phyloP scores from a whole-genome alignment of 2,329 filamentous ascomycete species.

The Tolypocladium pustulatum region DNA sequence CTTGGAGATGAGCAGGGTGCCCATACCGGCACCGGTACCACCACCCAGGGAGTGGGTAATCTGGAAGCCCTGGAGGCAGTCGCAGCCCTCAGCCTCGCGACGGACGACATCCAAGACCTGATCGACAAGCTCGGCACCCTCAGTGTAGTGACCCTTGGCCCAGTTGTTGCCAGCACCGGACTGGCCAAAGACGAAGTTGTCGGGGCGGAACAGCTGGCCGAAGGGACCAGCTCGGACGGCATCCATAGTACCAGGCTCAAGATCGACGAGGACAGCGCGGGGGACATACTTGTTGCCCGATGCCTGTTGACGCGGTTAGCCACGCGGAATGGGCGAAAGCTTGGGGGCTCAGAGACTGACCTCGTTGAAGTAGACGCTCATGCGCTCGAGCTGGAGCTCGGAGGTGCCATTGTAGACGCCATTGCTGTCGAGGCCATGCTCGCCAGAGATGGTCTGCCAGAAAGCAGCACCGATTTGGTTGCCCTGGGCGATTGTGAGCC shows the following conservation, averaged over 20 bases:
- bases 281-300: slow-evolving; percentile 99
- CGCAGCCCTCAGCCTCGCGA: slow-evolving; percentile 96
- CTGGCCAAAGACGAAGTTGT: slow-evolving; percentile 99
- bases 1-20: slow-evolving; percentile 98
- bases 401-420: slow-evolving; percentile 98
- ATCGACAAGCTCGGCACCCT: slow-evolving; percentile 98
- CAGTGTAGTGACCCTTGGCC: slow-evolving; percentile 99
- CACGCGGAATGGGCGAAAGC: not conserved
- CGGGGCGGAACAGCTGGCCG: slow-evolving; percentile 97
- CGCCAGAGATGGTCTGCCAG: slow-evolving; percentile 83
- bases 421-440: slow-evolving; percentile 95
- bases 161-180: slow-evolving; percentile 99
- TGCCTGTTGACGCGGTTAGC: slow-evolving; percentile 42
- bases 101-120: slow-evolving; percentile 97
- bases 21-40: slow-evolving; percentile 99
- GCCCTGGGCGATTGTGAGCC: slow-evolving; percentile 54
- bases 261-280: slow-evolving; percentile 96
- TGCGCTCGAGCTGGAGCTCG: slow-evolving; percentile 98
- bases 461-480: slow-evolving; percentile 99
- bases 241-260: slow-evolving; percentile 99
- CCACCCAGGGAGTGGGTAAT: slow-evolving; percentile 99
- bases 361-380: slow-evolving; percentile 98
- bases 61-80: slow-evolving; percentile 99
- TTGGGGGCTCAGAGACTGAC: slow-evolving; percentile 20
- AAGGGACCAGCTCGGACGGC: slow-evolving; percentile 97